phyloP scores from a whole-genome alignment of 257 asterid species.

The Przewalskia tangutica region DNA sequence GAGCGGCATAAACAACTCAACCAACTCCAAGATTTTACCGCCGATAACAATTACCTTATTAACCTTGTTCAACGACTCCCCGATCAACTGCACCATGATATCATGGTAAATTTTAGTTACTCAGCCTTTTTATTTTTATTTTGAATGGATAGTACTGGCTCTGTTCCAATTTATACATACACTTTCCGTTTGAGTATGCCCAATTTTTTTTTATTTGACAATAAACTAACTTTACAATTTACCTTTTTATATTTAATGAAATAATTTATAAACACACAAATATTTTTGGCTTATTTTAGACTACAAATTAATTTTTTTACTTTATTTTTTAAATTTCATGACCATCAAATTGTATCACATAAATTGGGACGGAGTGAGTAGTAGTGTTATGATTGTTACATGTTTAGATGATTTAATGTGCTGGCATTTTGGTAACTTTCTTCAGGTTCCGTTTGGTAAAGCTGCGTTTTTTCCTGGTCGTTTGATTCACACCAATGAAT shows the following conservation, averaged over 20 bases:
- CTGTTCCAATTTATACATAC: too few species aligned
- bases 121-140: not conserved
- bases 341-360: too few species aligned
- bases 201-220: too few species aligned
- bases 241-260: too few species aligned
- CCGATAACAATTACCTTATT: constrained; percentile 54
- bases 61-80: constrained; percentile 32
- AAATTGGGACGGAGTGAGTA: too few species aligned
- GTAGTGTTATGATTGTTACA: too few species aligned
- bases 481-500: constrained; percentile 82
- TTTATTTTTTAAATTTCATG: too few species aligned
- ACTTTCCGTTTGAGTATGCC: too few species aligned
- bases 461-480: constrained; percentile 92
- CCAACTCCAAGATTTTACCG: constrained; percentile 39
- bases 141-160: not conserved
- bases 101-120: constrained; percentile 40
- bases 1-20: constrained; percentile 48
- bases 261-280: too few species aligned
- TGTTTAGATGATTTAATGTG: not conserved
- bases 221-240: too few species aligned
- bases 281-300: too few species aligned
- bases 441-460: constrained; percentile 81
- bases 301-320: too few species aligned
- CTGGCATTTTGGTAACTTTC: not conserved
- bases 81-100: constrained; percentile 51